phyloP scores from a whole-genome alignment of 1,284 basidiomycete species.

The Sphagnurus paluster region DNA sequence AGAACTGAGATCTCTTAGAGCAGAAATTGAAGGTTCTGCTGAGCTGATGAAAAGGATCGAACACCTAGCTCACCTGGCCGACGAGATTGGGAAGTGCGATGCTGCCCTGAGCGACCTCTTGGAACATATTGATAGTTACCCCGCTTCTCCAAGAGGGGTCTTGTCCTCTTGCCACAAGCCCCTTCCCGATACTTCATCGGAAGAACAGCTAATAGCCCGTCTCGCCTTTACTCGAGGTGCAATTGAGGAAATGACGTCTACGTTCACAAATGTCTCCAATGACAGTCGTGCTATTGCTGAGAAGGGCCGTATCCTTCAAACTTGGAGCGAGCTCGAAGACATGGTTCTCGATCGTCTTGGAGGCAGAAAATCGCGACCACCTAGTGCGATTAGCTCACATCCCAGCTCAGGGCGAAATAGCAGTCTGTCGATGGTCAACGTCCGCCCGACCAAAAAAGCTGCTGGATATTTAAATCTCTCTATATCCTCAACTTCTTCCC shows the following conservation, averaged over 20 bases:
- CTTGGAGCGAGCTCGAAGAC: slow-evolving; percentile 76
- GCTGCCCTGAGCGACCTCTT: slow-evolving; percentile 76
- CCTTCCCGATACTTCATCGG: slow-evolving; percentile 43
- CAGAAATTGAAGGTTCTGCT: slow-evolving; percentile 54
- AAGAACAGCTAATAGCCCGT: slow-evolving; percentile 64
- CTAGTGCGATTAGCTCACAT: slow-evolving; percentile 58
- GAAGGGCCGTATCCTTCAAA: slow-evolving; percentile 64
- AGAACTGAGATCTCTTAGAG: slow-evolving; percentile 60
- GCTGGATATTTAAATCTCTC: slow-evolving; percentile 59
- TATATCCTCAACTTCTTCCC: slow-evolving; percentile 32
- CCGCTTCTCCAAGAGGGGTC: slow-evolving; percentile 52
- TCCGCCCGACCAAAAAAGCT: slow-evolving; percentile 33
- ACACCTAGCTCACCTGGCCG: slow-evolving; percentile 51
- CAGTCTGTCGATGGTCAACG: slow-evolving; percentile 40
- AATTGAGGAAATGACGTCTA: slow-evolving; percentile 46
- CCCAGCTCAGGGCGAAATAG: slow-evolving; percentile 57
- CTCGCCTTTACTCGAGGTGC: slow-evolving; percentile 58
- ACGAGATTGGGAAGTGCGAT: slow-evolving; percentile 59
- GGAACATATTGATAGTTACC: slow-evolving; percentile 79
- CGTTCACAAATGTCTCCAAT: slow-evolving; percentile 42
- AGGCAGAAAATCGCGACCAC: slow-evolving; percentile 62
- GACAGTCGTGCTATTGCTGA: slow-evolving; percentile 64
- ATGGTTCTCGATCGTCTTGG: slow-evolving; percentile 71
- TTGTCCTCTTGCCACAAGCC: slow-evolving; percentile 50
- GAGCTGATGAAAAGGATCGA: slow-evolving; percentile 52